Base-by-base conservation (phyloP, 2,329 filamentous ascomycete genomes). In the Epicoccum nigrum region DNA sequence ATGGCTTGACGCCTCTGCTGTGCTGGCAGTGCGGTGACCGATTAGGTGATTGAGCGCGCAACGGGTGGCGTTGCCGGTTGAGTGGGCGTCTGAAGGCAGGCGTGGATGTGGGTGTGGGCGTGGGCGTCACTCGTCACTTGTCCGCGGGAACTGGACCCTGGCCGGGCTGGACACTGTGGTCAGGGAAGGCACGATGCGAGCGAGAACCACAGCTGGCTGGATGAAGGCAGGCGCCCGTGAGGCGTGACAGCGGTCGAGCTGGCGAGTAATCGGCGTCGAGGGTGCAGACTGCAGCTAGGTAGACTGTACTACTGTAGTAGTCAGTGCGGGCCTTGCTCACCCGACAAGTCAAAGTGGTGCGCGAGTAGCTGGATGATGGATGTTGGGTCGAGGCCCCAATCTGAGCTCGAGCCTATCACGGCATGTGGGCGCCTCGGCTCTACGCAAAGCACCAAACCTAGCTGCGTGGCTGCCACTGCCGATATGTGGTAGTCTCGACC, bases 11-110 rank as follows among this genome's bases (percentile, higher is more conserved):
- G 47, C 45, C 27, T 39, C 32, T 43, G 47, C 16, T 33, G 47
- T 40, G 25, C 19, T 51, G 48, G 37, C 37, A 34, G 48, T 45
- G 43, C 53, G 38, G 55, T 56, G 47, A 35, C 37, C 32, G 31
- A 39, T 31, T 45, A 41, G 39, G 37, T 54, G 55, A 56, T 57
- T 56, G 61, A 60, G 56, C 60, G 40, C 45, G 33, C 42, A 35
- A 54, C 52, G 58, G 52, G 58, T 58, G 57, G 58, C 54, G 51
- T 17, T 46, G 11, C 17, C 35, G 53, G 37, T 46, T 41, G 32
- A 27, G 27, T 43, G 38, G 8, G 45, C 45, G 38, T 16, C 17
- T 40, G 35, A n/a, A 33, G 40, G 13, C 13, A 21, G 40, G 39
- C n/a, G n/a, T n/a, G n/a, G n/a, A n/a, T n/a, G n/a, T n/a, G n/a